Conservation (phyloP, 148 eudicot species). For the Rhododendron williamsianum region DNA sequence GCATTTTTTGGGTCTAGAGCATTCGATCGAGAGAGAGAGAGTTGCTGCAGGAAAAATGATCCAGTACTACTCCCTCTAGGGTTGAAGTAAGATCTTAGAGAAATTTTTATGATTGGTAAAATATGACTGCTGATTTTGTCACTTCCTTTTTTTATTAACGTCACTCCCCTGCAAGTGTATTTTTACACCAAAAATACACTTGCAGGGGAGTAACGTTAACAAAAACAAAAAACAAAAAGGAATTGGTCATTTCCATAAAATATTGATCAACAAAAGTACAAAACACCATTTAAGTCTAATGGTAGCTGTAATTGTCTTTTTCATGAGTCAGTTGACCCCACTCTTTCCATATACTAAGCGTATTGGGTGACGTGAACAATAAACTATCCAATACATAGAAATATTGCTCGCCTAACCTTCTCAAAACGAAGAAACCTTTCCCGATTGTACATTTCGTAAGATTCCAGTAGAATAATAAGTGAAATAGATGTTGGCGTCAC, state of each 20-base stretch:
- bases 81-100: neutral
- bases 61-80: neutral
- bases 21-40: neutral
- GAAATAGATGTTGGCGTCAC: neutral
- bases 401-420: neutral
- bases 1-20: too few relatives aligned
- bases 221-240: too few relatives aligned
- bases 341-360: neutral
- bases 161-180: too few relatives aligned
- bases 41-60: neutral
- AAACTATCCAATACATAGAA: neutral
- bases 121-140: neutral
- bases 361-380: neutral
- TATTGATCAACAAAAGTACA: neutral
- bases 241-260: neutral
- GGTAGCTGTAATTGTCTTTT: neutral
- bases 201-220: too few relatives aligned
- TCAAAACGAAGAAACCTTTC: neutral
- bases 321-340: neutral
- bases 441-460: neutral
- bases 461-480: neutral
- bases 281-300: neutral
- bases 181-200: too few relatives aligned
- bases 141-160: too few relatives aligned
- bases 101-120: neutral